Base-by-base conservation (phyloP, 2,329 filamentous ascomycete genomes). In the Colletotrichum euphorbiae region DNA sequence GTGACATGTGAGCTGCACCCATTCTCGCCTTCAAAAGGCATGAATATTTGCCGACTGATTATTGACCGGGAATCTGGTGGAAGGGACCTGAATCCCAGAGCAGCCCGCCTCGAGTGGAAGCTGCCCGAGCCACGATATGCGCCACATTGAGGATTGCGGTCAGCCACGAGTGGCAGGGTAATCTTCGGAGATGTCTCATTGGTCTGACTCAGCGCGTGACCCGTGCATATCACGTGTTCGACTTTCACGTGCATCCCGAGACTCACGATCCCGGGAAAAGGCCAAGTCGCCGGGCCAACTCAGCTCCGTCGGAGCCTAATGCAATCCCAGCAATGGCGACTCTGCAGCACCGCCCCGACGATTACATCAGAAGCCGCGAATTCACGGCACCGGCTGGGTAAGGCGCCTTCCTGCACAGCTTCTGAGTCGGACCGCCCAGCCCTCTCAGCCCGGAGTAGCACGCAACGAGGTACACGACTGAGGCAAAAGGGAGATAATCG, bases 311-410 rank as follows among this genome's bases (percentile, higher is more conserved):
- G 46, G 65, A 60, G 65, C 46, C 60, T 40, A 38, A 31, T 51
- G 33, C 19, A 12, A 15, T 51, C 52, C 52, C 28, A 42, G 24
- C 19, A 36, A 42, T 50, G 61, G 54, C 40, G 65, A 55, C 38
- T 4, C 40, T 54, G 40, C 55, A 46, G 50, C 67, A 66, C 67
- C 48, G 62, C 67, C 67, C 45, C 67, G 42, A 57, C 6, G 56
- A 58, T 69, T 67, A 67, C 62, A 62, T 69, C 67, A 67, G 55
- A 57, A 40, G 66, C 66, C 48, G 50, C 66, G 55, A 69, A 24
- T 69, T n/a, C 46, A 51, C 17, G 36, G 28, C 38, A 43, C 28
- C 33, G 31, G 33, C 38, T 62, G 61, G 46, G 13, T 21, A 46
- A 48, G 48, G 17, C 36, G 13, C 52, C 52, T 56, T 56, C 8